phyloP scores from a whole-genome alignment of 805 yeast genomes.

The Kodamaea neixiangensis region DNA sequence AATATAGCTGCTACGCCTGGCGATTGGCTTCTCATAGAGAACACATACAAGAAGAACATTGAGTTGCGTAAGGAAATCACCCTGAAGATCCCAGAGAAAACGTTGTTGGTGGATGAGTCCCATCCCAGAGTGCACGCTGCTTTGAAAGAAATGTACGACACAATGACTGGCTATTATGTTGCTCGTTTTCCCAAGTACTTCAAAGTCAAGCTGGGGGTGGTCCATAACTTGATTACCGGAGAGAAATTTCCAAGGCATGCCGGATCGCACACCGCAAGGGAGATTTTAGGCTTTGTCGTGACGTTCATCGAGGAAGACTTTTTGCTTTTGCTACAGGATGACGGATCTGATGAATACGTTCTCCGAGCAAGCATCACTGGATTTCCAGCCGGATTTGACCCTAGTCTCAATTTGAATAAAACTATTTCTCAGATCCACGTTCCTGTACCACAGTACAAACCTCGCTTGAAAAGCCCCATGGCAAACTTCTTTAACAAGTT shows the following conservation, averaged over 20 bases:
- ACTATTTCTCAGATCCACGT: conserved; percentile 63
- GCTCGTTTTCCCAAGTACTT: conserved; percentile 59
- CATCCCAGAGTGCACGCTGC: conserved; percentile 29
- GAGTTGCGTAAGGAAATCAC: conserved; percentile 38
- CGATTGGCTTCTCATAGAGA: conserved; percentile 63
- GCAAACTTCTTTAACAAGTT: conserved; percentile 62
- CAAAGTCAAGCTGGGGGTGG: conserved; percentile 22
- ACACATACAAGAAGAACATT: conserved; percentile 53
- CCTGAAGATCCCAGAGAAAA: conserved; percentile 30
- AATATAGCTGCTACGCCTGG: conserved; percentile 37
- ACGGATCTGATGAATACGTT: conserved; percentile 57
- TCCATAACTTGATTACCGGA: conserved; percentile 43
- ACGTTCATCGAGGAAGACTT: conserved; percentile 64
- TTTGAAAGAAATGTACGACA: conserved; percentile 52
- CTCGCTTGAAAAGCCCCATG: conserved; percentile 62
- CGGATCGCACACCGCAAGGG: conserved; percentile 13
- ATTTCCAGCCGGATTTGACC: conserved; percentile 76
- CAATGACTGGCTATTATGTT: conserved; percentile 39
- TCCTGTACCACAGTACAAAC: conserved; percentile 70
- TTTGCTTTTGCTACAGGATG: conserved; percentile 45
- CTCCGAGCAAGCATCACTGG: conserved; percentile 58
- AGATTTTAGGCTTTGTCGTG: conserved; percentile 27
- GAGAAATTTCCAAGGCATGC: conserved; percentile 26
- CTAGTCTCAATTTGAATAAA: conserved; percentile 50
- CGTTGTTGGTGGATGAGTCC: conserved; percentile 23